Base-by-base conservation (phyloP, 768 basidiomycete genomes). In the Imleria badia region DNA sequence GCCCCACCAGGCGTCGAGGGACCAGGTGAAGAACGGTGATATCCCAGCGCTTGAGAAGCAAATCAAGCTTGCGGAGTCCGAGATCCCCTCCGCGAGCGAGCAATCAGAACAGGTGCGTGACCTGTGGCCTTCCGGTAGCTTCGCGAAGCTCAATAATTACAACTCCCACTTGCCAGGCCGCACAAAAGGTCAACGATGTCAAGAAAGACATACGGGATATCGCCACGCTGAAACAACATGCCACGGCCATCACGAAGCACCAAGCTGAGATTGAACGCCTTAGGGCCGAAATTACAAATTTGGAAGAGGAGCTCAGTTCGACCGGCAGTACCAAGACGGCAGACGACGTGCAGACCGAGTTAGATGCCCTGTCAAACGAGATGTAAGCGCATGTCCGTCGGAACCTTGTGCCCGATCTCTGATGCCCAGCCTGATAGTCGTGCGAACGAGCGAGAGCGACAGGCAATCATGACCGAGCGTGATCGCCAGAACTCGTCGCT, bases 291-390 rank as follows among this genome's bases (percentile, higher is more conserved):
- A 81, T 88, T 42, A 57, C 68, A 10, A 73, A 76, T 44, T 73
- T 94, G 42, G 91, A 97, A 69, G 73, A 74, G 44, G 83, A 89
- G 44, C 78, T 99, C 15, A 73, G 79, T 19, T 72, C 79, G 8
- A 85, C 85, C 3, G 95, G 94, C 3, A 88, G 87, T 33, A 80
- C 82, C 14, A 91, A 85, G 70, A 94, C 94, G 2, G 81, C 83
- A 1, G 90, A 93, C 43, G 94, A 95, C 44, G 87, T 98, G 15
- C 89, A 98, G 68, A 72, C 62, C 23, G 87, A 97, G 64, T 75
- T 97, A 7, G 83, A 88, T 51, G 71, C 73, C 2, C 67, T 95
- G 22, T 76, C 79, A 2, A 74, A 73, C 15, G 78, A 87, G 56
- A 76, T 93, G 94, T 96, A 62, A 65, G 84, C 39, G 50, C 48